Evolutionary conservation across 2,329 filamentous ascomycete genomes (phyloP).

Genomic region (Monosporascus sp.): DNA sequence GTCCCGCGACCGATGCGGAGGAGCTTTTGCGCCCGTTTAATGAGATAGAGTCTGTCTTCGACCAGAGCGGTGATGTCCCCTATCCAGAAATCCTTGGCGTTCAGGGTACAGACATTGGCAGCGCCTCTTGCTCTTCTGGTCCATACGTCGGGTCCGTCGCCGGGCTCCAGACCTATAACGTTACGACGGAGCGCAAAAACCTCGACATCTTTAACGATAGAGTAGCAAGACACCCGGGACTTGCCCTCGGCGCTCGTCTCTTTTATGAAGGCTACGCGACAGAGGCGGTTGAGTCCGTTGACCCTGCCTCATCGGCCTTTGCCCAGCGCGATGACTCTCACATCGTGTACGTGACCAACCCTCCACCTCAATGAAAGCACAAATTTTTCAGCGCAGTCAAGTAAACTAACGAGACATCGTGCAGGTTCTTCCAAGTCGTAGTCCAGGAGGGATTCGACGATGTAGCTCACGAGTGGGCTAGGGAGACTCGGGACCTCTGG

Average conservation of each 20-base stretch:
- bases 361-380: no score
- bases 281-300: constrained; percentile 3
- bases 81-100: constrained; percentile 10
- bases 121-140: neutral
- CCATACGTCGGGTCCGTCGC: constrained; percentile 3
- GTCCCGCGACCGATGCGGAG: constrained; percentile 15
- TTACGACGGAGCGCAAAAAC: constrained; percentile 15
- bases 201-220: constrained; percentile 12
- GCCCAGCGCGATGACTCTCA: constrained; percentile 5
- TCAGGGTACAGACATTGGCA: neutral
- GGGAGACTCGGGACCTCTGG: constrained; percentile 9
- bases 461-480: constrained; percentile 2
- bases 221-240: constrained; percentile 1
- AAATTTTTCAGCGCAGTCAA: no score
- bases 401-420: neutral
- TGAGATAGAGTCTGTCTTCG: constrained; percentile 7
- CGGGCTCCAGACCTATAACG: constrained; percentile 13
- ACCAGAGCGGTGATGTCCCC: constrained; percentile 9
- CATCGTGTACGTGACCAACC: no score
- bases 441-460: neutral
- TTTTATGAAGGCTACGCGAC: constrained; percentile 19
- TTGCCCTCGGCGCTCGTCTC: neutral
- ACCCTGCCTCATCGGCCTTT: constrained; percentile 8
- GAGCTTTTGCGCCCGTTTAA: constrained; percentile 16
- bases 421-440: neutral